phyloP scores from a whole-genome alignment of 2,329 filamentous ascomycete species.

The Ilyonectria sp. region DNA sequence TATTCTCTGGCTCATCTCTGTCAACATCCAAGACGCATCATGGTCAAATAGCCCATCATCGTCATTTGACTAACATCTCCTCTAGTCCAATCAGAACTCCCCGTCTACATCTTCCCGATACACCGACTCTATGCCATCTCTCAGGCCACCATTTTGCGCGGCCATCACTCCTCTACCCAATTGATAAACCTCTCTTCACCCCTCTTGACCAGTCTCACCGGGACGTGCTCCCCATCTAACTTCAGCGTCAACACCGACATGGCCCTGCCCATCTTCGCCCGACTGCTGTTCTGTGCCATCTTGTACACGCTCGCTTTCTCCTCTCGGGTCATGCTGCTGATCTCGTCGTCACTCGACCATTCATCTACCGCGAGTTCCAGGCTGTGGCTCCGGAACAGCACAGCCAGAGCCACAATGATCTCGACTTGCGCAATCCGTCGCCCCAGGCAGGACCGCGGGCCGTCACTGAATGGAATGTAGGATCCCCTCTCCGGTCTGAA shows the following conservation, averaged over 20 bases:
- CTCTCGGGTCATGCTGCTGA: constrained; percentile 63
- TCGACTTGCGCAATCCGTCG: constrained; percentile 73
- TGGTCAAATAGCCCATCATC: not conserved
- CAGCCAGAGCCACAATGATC: constrained; percentile 68
- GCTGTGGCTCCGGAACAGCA: constrained; percentile 72
- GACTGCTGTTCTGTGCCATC: constrained; percentile 70
- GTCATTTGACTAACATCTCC: constrained; percentile 3
- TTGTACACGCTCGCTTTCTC: constrained; percentile 70
- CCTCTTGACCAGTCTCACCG: constrained; percentile 77
- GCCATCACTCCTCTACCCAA: constrained; percentile 49
- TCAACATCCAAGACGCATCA: not conserved
- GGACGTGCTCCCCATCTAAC: constrained; percentile 74
- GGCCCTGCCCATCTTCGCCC: constrained; percentile 68
- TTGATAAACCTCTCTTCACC: constrained; percentile 78
- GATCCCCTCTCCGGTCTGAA: constrained; percentile 72
- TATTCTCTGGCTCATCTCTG: not conserved
- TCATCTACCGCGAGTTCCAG: constrained; percentile 80
- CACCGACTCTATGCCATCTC: not conserved
- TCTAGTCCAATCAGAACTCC: constrained; percentile 9
- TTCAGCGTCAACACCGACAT: constrained; percentile 80
- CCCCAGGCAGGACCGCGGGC: constrained; percentile 70
- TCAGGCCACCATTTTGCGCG: not conserved
- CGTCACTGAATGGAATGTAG: constrained; percentile 73
- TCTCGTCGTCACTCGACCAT: constrained; percentile 68
- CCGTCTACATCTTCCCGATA: not conserved